phyloP scores from a whole-genome alignment of 345 rosid species.

The Corchorus olitorius region DNA sequence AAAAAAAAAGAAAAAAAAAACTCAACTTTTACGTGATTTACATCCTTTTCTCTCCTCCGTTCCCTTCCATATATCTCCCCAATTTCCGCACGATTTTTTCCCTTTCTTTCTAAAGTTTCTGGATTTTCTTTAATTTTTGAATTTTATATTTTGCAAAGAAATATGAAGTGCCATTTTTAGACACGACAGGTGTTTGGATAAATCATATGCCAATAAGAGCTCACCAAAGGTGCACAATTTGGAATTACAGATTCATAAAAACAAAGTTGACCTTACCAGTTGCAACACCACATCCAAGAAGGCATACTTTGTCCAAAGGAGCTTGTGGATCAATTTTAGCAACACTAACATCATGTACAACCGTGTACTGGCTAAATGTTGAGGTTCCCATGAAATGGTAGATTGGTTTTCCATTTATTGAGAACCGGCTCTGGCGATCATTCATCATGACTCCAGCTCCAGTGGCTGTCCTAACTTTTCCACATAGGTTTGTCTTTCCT shows the following conservation, averaged over 20 bases:
- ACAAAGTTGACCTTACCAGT: constrained; percentile 57
- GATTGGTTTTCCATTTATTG: constrained; percentile 79
- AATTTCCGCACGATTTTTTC: too few relatives aligned
- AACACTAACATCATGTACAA: constrained; percentile 97
- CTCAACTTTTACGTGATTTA: too few relatives aligned
- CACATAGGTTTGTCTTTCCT: constrained; percentile 97
- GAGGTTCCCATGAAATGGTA: constrained; percentile 99
- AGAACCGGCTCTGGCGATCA: constrained; percentile 85
- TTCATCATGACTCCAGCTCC: constrained; percentile 97
- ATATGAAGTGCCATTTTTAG: too few relatives aligned
- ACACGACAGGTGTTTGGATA: too few relatives aligned
- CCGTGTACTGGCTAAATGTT: constrained; percentile 96
- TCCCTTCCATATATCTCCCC: too few relatives aligned
- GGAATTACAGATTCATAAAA: constrained; percentile 8
- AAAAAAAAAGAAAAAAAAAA: too few relatives aligned
- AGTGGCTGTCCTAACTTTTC: constrained; percentile 89
- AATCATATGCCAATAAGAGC: too few relatives aligned
- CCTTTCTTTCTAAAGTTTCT: too few relatives aligned
- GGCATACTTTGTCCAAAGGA: constrained; percentile 97
- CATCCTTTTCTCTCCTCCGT: too few relatives aligned
- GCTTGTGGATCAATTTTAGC: constrained; percentile 92
- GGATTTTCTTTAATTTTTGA: too few relatives aligned
- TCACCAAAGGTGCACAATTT: not conserved
- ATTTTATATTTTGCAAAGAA: too few relatives aligned
- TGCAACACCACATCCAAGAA: constrained; percentile 99